These are phyloP conservation scores for Lithospermum erythrorhizon DNA, from an alignment of 257 asterid genomes.

Conservation along the genomic window DNA sequence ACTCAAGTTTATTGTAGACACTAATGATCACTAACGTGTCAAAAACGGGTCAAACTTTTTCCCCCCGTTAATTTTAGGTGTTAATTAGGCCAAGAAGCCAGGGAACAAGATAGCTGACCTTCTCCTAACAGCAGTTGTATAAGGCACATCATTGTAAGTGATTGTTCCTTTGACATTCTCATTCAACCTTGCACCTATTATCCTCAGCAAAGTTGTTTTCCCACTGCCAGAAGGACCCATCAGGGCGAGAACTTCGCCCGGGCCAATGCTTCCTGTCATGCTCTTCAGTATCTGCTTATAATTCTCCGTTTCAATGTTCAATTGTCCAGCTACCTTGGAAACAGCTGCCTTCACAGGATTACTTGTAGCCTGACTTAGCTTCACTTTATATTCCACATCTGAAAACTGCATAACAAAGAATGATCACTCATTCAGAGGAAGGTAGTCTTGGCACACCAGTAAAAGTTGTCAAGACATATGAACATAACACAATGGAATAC, in stretches of 20 bases:
- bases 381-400: slow-evolving; percentile 82
- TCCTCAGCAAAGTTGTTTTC: slow-evolving; percentile 69
- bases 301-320: slow-evolving; percentile 31
- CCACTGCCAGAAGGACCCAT: slow-evolving; percentile 99
- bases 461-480: too few species aligned
- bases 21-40: too few species aligned
- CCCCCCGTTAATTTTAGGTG: too few species aligned
- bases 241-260: slow-evolving; percentile 82
- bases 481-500: too few species aligned
- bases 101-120: slow-evolving; percentile 26
- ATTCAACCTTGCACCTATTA: slow-evolving; percentile 61
- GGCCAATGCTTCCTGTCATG: slow-evolving; percentile 72
- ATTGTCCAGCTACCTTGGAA: slow-evolving; percentile 42
- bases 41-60: too few species aligned
- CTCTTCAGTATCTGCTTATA: slow-evolving; percentile 83
- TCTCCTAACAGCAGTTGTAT: slow-evolving; percentile 63
- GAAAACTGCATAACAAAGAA: slow-evolving; percentile 42
- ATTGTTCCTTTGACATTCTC: slow-evolving; percentile 66
- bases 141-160: slow-evolving; percentile 62
- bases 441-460: too few species aligned
- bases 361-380: slow-evolving; percentile 26
- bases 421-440: too few species aligned
- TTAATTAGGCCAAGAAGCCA: neutral
- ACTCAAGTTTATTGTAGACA: too few species aligned
- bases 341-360: slow-evolving; percentile 56